These are phyloP conservation scores for Phytophthora cryptogea DNA, from an alignment of 352 stramenopile genomes.

Conservation along the genomic window DNA sequence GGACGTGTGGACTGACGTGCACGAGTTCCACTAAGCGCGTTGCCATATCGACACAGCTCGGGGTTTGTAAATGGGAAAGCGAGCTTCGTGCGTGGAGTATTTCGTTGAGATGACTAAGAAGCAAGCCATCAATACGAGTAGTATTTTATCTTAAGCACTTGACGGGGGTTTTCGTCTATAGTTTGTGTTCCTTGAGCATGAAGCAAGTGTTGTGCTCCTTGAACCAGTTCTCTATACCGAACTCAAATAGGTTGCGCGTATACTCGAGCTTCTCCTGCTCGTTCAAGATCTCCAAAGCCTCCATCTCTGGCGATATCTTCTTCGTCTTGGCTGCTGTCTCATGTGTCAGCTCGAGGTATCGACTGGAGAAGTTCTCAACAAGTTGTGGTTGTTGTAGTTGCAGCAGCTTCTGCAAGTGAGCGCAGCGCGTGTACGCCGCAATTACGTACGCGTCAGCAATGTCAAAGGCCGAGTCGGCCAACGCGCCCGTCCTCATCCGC, in stretches of 20 bases:
- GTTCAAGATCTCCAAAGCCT: conserved; percentile 41
- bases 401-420: conserved; percentile 54
- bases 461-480: conserved; percentile 67
- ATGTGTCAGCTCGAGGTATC: conserved; percentile 49
- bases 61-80: conserved; percentile 15
- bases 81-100: conserved; percentile 28
- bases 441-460: conserved; percentile 85
- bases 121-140: conserved; percentile 30
- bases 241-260: conserved; percentile 43
- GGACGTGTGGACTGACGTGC: conserved; percentile 94
- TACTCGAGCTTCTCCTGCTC: conserved; percentile 40
- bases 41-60: conserved; percentile 11
- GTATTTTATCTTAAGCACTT: conserved; percentile 27
- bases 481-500: conserved; percentile 40
- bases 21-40: conserved; percentile 95
- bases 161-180: neutral
- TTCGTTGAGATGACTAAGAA: conserved; percentile 23
- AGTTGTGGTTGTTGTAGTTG: conserved; percentile 30
- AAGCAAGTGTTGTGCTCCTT: conserved; percentile 41
- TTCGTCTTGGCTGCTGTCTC: conserved; percentile 32
- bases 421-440: conserved; percentile 65
- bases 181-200: conserved; percentile 11
- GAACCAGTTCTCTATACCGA: conserved; percentile 63
- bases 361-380: conserved; percentile 37
- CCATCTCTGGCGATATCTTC: conserved; percentile 43